phyloP scores from a whole-genome alignment of 768 basidiomycete genomes.

The Serendipita sp. region DNA sequence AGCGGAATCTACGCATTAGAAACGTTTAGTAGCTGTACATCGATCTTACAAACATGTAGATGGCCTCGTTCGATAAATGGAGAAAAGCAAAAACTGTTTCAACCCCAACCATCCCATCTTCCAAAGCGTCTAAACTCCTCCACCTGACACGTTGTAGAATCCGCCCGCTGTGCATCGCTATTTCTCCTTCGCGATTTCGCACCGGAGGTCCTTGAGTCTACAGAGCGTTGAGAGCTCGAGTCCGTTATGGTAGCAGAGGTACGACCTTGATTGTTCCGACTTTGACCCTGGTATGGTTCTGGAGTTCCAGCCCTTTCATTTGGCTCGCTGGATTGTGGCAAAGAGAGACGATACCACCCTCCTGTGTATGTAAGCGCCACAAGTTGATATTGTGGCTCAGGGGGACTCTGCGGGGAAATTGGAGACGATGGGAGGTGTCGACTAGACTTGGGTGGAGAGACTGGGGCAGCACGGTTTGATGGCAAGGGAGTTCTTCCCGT shows the following conservation, averaged over 20 bases:
- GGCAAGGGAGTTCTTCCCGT: neutral
- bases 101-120: slow-evolving; percentile 73
- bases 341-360: slow-evolving; percentile 78
- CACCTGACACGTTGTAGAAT: slow-evolving; percentile 41
- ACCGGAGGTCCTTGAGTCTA: slow-evolving; percentile 31
- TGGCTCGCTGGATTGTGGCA: slow-evolving; percentile 29
- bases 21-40: too few species aligned
- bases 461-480: neutral
- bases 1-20: too few species aligned
- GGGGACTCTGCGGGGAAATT: neutral
- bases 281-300: slow-evolving; percentile 11
- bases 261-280: slow-evolving; percentile 16
- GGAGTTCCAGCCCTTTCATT: slow-evolving; percentile 18
- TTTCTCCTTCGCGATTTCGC: slow-evolving; percentile 42
- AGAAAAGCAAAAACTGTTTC: neutral
- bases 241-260: slow-evolving; percentile 27
- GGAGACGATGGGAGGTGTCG: neutral
- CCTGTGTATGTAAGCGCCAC: slow-evolving; percentile 76
- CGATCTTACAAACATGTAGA: too few species aligned
- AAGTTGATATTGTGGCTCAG: slow-evolving; percentile 46
- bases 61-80: too few species aligned
- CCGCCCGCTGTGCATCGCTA: slow-evolving; percentile 42
- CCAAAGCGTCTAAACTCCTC: slow-evolving; percentile 72
- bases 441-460: neutral
- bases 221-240: slow-evolving; percentile 1